Percentiles rank a stretch among this genome's conserved stretches.
Conservation (phyloP, 225 moss, liverwort and hornwort genomes). For the Neckera pumila region DNA sequence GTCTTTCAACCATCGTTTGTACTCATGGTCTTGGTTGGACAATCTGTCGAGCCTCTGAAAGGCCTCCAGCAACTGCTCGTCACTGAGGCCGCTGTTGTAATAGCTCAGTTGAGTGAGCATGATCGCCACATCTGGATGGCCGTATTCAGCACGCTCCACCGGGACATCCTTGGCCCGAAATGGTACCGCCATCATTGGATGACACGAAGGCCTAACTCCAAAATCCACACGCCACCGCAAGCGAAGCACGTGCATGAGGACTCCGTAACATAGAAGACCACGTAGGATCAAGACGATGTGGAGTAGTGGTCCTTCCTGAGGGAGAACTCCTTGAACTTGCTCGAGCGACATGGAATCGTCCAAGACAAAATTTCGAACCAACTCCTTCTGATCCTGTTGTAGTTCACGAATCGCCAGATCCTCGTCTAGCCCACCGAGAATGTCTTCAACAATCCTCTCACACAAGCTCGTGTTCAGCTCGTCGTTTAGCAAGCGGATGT, state of each 20-base stretch:
- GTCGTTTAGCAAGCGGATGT: constrained; percentile 3
- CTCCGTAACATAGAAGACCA: constrained; percentile 17
- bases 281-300: constrained; percentile 1
- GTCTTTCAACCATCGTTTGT: background rate
- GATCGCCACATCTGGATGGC: constrained; percentile 27
- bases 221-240: constrained; percentile 33
- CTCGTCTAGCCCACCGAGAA: constrained; percentile 1
- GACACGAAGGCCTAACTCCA: constrained; percentile 19
- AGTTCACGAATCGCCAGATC: background rate
- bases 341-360: background rate
- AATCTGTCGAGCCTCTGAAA: constrained; percentile 2
- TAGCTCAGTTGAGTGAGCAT: constrained; percentile 33
- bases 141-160: constrained; percentile 20
- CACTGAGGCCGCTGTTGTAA: constrained; percentile 16
- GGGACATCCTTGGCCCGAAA: constrained; percentile 30
- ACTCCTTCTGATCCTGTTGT: background rate
- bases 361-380: background rate
- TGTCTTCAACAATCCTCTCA: background rate
- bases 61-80: constrained; percentile 6
- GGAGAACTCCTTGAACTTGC: background rate
- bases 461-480: background rate
- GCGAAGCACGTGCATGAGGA: background rate
- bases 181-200: constrained; percentile 19
- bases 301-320: background rate
- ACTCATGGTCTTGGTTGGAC: constrained; percentile 1